Percentiles rank a stretch among this genome's conserved stretches.
Conservation (phyloP, 768 basidiomycete genomes). For the Guyanaporus albipodus region DNA sequence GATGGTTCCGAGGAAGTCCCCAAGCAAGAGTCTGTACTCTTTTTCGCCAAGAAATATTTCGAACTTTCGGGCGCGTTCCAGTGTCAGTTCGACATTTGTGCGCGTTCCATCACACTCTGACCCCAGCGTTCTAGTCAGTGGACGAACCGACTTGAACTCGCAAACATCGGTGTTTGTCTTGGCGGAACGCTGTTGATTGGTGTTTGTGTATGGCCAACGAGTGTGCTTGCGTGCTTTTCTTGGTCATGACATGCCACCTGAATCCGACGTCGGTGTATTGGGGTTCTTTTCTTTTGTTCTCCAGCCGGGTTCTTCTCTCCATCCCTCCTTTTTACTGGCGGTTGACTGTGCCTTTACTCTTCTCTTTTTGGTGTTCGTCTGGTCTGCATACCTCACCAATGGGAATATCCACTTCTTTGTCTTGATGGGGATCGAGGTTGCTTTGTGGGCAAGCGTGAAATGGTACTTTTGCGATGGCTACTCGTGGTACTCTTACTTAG, state of each 20-base stretch:
- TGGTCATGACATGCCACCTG: constrained; percentile 18
- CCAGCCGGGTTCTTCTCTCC: constrained; percentile 70
- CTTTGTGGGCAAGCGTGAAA: constrained; percentile 76
- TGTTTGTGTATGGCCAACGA: constrained; percentile 16
- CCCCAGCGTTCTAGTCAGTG: constrained; percentile 9
- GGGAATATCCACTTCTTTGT: constrained; percentile 66
- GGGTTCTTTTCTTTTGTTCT: constrained; percentile 56
- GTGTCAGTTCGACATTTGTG: constrained; percentile 33
- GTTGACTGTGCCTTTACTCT: constrained; percentile 58
- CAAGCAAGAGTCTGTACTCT: constrained; percentile 35
- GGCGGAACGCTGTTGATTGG: constrained; percentile 7
- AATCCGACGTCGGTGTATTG: constrained; percentile 8
- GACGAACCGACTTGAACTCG: not conserved
- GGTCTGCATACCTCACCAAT: constrained; percentile 55
- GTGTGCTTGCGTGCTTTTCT: not conserved
- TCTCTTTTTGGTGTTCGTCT: constrained; percentile 56
- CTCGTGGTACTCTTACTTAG: constrained; percentile 5
- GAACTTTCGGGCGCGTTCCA: constrained; percentile 46
- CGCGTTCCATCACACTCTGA: not conserved
- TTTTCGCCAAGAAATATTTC: constrained; percentile 51
- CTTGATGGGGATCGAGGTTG: constrained; percentile 61
- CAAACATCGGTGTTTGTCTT: constrained; percentile 7
- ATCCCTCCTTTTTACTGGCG: constrained; percentile 61
- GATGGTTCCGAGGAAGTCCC: constrained; percentile 18
- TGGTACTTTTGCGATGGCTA: constrained; percentile 47